A percentile compares a stretch with the other conserved stretches of the same genome.
phyloP scores from a whole-genome alignment of 139 green algal species.

The Micractinium conductrix region DNA sequence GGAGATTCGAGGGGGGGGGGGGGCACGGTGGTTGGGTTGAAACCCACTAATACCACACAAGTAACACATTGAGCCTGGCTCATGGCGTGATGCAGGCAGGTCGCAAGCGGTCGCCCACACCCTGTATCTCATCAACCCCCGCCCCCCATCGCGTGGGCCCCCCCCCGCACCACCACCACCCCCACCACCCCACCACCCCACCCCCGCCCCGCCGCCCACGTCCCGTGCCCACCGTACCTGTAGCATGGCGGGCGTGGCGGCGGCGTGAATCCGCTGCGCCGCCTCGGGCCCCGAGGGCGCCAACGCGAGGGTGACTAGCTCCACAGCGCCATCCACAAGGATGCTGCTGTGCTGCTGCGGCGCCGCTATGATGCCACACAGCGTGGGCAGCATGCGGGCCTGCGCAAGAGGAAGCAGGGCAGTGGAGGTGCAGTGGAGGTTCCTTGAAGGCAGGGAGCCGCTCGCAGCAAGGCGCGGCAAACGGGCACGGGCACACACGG shows the following conservation, averaged over 20 bases:
- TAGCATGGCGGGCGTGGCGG: conserved; percentile 40
- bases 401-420: background rate
- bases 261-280: conserved; percentile 46
- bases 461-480: too few relatives aligned
- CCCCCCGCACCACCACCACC: background rate
- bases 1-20: background rate
- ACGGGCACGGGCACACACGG: background rate
- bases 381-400: conserved; percentile 52
- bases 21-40: background rate
- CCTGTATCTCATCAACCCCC: too few relatives aligned
- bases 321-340: conserved; percentile 67
- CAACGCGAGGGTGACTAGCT: conserved; percentile 68
- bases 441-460: too few relatives aligned
- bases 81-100: background rate
- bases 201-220: background rate
- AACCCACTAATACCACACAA: too few relatives aligned
- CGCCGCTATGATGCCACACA: conserved; percentile 51
- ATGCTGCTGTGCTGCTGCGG: conserved; percentile 39
- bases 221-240: conserved; percentile 20
- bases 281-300: conserved; percentile 31
- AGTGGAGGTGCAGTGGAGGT: background rate
- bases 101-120: too few relatives aligned
- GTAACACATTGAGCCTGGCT: background rate
- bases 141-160: too few relatives aligned
- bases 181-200: background rate